Evolutionary conservation across 805 yeast genomes (phyloP), one percentile per base, ranked within the genome.

Genomic region (Ogataea populi-albae): DNA sequence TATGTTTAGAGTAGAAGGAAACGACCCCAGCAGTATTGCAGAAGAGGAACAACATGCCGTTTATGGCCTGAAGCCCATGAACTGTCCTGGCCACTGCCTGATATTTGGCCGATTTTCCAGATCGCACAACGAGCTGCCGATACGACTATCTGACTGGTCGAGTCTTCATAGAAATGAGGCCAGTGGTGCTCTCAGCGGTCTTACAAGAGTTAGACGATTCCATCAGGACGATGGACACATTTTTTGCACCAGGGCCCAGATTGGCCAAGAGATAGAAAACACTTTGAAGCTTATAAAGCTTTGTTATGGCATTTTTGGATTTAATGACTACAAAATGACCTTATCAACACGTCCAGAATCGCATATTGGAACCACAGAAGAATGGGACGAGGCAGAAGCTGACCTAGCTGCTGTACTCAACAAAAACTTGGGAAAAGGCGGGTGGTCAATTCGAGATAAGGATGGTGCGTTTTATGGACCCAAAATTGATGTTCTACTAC

Each of bases 221-320:
- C 98, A 93, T 61, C 98, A 93, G 64, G 98, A 93, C 60, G 98
- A 93, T 59, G 98, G 97, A 6, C 98, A 93, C 52, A 89, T 93
- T 18, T 93, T 93, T 59, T 93, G 98, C 56, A 76, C 81, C 2
- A 69, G 73, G 23, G 77, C 73, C 5, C 98, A 93, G 62, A 80
- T 93, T 31, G 52, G 54, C 7, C 74, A 72, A 32, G 98, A 93
- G 55, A 88, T 93, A 32, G 52, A 69, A 7, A 73, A 77, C 37
- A 84, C 93, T 9, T 68, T 93, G 38, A 71, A 77, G 50, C 66
- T 93, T 52, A 75, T 93, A 35, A 82, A 81, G 50, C 72, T 81
- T 43, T 79, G 89, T 23, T 93, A 93, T 56, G 64, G 66, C 0
- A 73, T 76, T 14, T 83, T 89, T 52, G 84, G 82, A 0, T 69